Base-by-base conservation (phyloP, 345 rosid genomes). In the Chamaenerion angustifolium region DNA sequence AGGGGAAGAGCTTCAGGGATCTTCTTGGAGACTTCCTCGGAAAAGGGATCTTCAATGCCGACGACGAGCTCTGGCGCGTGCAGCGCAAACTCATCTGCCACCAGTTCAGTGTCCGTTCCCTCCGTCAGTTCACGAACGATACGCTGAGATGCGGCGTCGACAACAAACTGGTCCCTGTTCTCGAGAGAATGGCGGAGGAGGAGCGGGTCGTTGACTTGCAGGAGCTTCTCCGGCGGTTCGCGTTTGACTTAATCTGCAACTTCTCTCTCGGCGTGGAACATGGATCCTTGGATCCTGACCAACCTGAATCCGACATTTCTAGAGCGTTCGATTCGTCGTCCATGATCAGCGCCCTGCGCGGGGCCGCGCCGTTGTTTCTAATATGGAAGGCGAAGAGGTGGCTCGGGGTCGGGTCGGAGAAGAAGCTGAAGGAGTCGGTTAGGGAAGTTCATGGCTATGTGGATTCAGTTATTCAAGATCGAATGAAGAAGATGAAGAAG, bases 11-110 rank as follows among this genome's bases (percentile, higher is more conserved):
- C 42, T 47, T 47, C 42, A 57, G 40, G 12, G 61, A 48, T 18
- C 19, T 48, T n/a, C 41, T 57, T 16, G 61, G 45, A 19, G 61
- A 57, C 35, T 57, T 57, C 40, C 53, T 57, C 5, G 61, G 61
- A 4, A 42, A 25, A 16, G 61, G 61, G 21, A 57, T 57, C 17
- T 57, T 57, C 41, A 49, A 48, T 7, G 41, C 42, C 1, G 61
- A 57, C 40, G 61, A 46, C 4, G 54, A 57, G 11, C 45, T 47
- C 44, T 57, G 61, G 61, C 52, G 53, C 19, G 12, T 31, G 12
- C 61, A 57, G 54, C 46, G 61, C 21, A 57, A 48, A 53, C 46
- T 57, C 40, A 53, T 53, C 10, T 45, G 47, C 54, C 53, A 57
- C 23, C 51, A 57, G 47, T 57, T 57, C 54, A 47, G 51, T 19